Evolutionary conservation across 805 yeast species (phyloP), one percentile per base, ranked within the genome.

Genomic region (Dipodascus geniculatus): DNA sequence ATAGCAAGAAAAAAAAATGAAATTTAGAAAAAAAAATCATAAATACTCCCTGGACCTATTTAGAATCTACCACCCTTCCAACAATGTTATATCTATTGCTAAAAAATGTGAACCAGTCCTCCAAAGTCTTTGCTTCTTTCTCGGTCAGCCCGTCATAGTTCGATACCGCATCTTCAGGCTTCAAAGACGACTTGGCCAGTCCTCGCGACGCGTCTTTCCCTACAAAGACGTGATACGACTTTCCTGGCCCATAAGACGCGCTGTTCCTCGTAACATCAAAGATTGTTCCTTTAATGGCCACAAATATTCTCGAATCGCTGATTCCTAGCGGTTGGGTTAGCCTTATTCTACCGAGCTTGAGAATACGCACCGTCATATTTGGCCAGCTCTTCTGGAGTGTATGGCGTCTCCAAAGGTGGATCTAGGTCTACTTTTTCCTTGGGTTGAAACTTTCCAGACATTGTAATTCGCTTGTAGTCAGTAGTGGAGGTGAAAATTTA

Each of bases 191-290:
- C 61, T 82, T 78, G 1, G 86, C 96, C 52, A 87, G 70, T 1
- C 91, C 84, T 55, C 93, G 71, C 33, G 87, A 79, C 22, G 87
- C 86, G 60, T 87, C 96, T 57, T 77, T 79, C 3, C 91, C 96
- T 8, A 81, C 86, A 47, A 87, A 74, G 3, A 74, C 79, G 61
- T 80, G 81, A 67, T 87, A 88, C 22, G 83, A 81, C 56, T 80
- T 78, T 0, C 89, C 90, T 2, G 83, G 83, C 0, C 95, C 96
- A 64, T 87, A 87, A 42, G 82, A 82, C 16, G 76, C 78, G 11
- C 65, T 60, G 62, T 87, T 87, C 49, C 71, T 64, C 0, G 86
- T 76, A 8, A 88, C 96, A 62, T 87, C 96, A 65, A 86, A 88
- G 9, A 88, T 79, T 1, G 74, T 74, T 20, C 95, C 93, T 56